Conservation (phyloP, 768 basidiomycete genomes). For the Rhodosporidiobolus odoratus region DNA sequence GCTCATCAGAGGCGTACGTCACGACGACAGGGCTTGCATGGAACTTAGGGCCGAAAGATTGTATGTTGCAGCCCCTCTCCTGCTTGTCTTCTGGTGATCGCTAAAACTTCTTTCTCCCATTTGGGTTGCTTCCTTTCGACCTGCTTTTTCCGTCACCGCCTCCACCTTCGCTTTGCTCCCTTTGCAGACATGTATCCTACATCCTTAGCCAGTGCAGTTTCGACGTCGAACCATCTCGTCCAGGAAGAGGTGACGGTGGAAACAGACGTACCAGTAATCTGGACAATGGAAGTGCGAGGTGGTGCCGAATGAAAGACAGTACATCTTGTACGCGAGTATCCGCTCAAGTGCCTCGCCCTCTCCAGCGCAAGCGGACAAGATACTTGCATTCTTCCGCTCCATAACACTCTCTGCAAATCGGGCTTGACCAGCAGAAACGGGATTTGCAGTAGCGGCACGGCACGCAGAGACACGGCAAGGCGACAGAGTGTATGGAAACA, state of each 20-base stretch:
- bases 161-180: too few species aligned
- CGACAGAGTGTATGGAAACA: conserved; percentile 1
- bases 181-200: conserved; percentile 59
- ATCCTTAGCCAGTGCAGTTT: conserved; percentile 76
- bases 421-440: too few species aligned
- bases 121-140: conserved; percentile 2
- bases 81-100: neutral
- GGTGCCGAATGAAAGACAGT: neutral
- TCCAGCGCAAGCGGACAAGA: neutral
- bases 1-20: conserved; percentile 67
- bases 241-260: conserved; percentile 63
- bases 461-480: neutral
- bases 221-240: conserved; percentile 88
- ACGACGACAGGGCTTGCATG: conserved; percentile 79
- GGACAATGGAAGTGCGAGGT: conserved; percentile 66
- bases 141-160: neutral
- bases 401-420: too few species aligned
- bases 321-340: neutral
- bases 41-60: conserved; percentile 64
- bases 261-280: conserved; percentile 80
- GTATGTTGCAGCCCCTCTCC: neutral
- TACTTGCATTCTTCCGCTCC: neutral
- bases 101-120: neutral
- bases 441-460: too few species aligned
- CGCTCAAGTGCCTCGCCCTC: neutral